Evolutionary conservation across 2,329 filamentous ascomycete genomes (phyloP).

Genomic region (Pyricularia sp.): DNA sequence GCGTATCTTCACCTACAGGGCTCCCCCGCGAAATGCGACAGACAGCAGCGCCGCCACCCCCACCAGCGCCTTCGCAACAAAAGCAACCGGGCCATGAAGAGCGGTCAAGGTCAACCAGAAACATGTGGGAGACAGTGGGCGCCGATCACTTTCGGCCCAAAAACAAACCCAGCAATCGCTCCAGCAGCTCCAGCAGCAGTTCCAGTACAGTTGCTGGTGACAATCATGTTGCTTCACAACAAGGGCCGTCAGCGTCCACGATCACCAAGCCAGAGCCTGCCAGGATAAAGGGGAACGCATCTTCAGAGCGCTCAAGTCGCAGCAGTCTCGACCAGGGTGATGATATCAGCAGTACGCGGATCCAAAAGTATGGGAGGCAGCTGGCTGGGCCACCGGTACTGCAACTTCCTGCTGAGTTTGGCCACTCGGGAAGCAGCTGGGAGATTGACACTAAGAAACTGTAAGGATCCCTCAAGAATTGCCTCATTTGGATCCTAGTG

Average conservation of each 20-base stretch:
- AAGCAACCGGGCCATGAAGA: background rate
- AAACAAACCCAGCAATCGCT: background rate
- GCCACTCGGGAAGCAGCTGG: background rate
- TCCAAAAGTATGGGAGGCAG: background rate
- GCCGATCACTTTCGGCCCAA: background rate
- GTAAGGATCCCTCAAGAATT: background rate
- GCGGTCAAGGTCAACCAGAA: background rate
- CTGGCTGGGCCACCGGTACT: background rate
- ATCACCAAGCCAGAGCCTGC: background rate
- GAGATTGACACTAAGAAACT: conserved; percentile 1
- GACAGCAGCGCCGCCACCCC: background rate
- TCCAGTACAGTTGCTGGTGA: background rate
- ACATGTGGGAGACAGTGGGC: background rate
- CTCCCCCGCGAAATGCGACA: background rate
- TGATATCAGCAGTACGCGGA: background rate
- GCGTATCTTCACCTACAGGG: background rate
- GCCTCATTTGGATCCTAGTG: background rate
- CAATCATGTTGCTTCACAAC: background rate
- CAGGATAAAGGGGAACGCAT: background rate
- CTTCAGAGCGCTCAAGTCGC: background rate
- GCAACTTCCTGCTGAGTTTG: background rate
- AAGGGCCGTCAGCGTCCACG: background rate
- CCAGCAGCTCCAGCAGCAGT: background rate
- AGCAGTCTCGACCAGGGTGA: background rate
- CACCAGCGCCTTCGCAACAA: background rate